Evolutionary conservation across 108 stramenopile genomes (phyloP).

Genomic region (Fragilariopsis cylindrus): DNA sequence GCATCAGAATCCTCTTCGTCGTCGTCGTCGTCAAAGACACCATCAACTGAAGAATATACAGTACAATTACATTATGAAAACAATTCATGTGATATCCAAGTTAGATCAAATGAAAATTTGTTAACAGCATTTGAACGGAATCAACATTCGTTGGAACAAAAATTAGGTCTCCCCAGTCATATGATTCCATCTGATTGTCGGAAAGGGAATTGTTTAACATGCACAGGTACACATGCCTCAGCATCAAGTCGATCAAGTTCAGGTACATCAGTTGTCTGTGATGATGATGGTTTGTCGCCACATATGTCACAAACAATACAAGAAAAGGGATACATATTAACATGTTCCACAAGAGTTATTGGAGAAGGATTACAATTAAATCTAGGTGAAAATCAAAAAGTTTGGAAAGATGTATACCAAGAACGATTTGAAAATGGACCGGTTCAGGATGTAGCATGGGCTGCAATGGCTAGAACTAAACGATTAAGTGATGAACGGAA

Average conservation of each 20-base stretch:
- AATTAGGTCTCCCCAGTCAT: conserved; percentile 44
- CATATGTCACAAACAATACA: conserved; percentile 36
- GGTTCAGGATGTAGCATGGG: conserved; percentile 32
- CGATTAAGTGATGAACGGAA: conserved; percentile 41
- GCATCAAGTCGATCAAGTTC: not conserved
- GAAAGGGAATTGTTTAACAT: conserved; percentile 77
- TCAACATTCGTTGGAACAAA: conserved; percentile 10
- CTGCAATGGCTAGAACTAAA: conserved; percentile 43
- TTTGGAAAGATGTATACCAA: conserved; percentile 61
- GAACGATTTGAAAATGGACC: conserved; percentile 41
- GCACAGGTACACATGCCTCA: conserved; percentile 44
- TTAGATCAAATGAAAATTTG: conserved; percentile 37
- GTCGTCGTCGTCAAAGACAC: not conserved
- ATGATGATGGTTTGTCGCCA: conserved; percentile 66
- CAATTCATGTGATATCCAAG: conserved; percentile 21
- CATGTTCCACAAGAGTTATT: conserved; percentile 57
- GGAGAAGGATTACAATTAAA: conserved; percentile 58
- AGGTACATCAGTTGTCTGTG: conserved; percentile 4
- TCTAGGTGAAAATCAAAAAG: conserved; percentile 51
- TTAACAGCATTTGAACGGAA: conserved; percentile 43
- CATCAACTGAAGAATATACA: conserved; percentile 10
- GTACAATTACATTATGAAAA: conserved; percentile 36
- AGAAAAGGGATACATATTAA: conserved; percentile 53
- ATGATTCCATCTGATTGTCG: conserved; percentile 68
- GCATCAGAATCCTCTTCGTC: no score